Evolutionary conservation across 2,329 filamentous ascomycete genomes (phyloP), one percentile per base, ranked within the genome.

Genomic region (Zymoseptoria crescenta): DNA sequence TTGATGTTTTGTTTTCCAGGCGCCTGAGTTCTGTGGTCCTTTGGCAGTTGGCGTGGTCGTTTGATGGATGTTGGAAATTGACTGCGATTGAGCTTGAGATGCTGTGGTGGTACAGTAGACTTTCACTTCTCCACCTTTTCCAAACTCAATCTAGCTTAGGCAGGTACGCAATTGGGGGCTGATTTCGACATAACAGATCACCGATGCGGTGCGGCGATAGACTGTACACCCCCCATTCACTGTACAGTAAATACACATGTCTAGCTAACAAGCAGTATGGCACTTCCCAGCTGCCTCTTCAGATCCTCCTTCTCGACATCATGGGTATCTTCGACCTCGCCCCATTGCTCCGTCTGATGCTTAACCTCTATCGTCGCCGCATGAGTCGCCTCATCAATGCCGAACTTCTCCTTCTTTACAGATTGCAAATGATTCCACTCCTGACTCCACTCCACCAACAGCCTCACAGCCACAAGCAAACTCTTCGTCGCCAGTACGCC

Each of bases 321-420:
- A 75, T 99, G 94, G 28, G 92, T 96, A 75, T 99, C 92, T 74
- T 99, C 94, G 0, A 99, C 94, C 79, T 96, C 92, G 8, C 94
- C 94, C 93, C 94, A 97, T 75, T 88, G 86, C 28, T 83, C 79
- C 0, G 87, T 95, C 81, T 99, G 94, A 87, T 91, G 96, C 64
- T 84, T 81, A 16, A 96, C 90, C 78, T 99, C 94, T 49, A 95
- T 73, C 68, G 83, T 96, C 5, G 87, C 86, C 13, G 88, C 87
- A 68, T 82, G 80, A 0, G 89, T 86, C 0, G 92, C 93, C 72
- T 96, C 86, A 68, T 96, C 88, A 10, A 95, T 86, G 0, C 89
- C 88, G 71, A 95, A 96, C 58, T 73, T 74, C 53, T 63, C 68
- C 56, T 67, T 67, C 68, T 68, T 35, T 70, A 75, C 6, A 64